Conservation (phyloP, 805 yeast genomes). For the Yarrowia sp. region DNA sequence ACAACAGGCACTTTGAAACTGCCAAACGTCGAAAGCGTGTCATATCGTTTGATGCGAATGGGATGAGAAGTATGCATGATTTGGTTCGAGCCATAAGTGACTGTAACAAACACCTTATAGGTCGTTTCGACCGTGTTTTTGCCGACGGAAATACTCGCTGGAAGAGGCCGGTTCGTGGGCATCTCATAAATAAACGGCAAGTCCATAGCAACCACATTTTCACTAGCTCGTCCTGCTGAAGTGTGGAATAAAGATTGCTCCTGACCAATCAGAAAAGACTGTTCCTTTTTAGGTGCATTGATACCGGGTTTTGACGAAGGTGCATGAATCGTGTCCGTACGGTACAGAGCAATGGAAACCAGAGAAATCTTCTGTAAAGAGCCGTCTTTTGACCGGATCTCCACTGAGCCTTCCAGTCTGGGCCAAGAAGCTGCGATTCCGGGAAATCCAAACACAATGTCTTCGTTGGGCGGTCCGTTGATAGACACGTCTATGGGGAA, state of each 20-base stretch:
- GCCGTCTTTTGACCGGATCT: constrained; percentile 39
- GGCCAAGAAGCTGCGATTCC: constrained; percentile 47
- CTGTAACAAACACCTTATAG: constrained; percentile 40
- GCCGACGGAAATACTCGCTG: constrained; percentile 40
- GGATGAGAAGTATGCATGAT: constrained; percentile 38
- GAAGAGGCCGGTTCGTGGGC: constrained; percentile 38
- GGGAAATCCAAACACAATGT: constrained; percentile 44
- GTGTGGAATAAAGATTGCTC: constrained; percentile 34
- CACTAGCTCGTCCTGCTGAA: constrained; percentile 31
- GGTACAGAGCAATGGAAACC: constrained; percentile 41
- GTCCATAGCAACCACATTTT: constrained; percentile 39
- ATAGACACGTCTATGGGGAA: constrained; percentile 33
- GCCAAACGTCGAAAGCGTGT: constrained; percentile 43
- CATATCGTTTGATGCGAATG: constrained; percentile 41
- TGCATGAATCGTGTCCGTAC: constrained; percentile 42
- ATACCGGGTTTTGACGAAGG: constrained; percentile 40
- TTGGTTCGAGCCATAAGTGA: constrained; percentile 33
- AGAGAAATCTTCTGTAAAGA: constrained; percentile 34
- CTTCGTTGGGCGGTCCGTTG: constrained; percentile 43
- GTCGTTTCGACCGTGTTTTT: constrained; percentile 38
- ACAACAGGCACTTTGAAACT: constrained; percentile 37
- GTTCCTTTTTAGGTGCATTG: constrained; percentile 38
- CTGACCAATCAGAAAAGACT: constrained; percentile 41
- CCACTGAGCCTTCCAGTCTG: constrained; percentile 43
- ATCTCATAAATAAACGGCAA: constrained; percentile 43